These are phyloP conservation scores for Colletotrichum orchidophilum DNA, from an alignment of 2,329 filamentous ascomycete species.

Conservation along the genomic window DNA sequence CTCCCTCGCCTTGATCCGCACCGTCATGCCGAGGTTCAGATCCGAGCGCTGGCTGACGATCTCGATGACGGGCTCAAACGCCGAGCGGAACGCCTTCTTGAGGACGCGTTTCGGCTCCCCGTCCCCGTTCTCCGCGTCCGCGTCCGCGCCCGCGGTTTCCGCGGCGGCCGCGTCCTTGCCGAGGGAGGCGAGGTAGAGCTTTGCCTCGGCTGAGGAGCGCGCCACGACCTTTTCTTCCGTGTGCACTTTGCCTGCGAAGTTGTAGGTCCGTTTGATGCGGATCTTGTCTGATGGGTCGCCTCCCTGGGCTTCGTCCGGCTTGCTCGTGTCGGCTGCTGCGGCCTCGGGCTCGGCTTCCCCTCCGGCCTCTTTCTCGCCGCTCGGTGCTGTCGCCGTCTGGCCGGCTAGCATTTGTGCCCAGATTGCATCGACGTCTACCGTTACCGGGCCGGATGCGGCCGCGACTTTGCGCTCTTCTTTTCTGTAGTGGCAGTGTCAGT, in stretches of 20 bases:
- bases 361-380: slow-evolving; percentile 24
- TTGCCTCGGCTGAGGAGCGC: slow-evolving; percentile 72
- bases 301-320: slow-evolving; percentile 32
- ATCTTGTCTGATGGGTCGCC: slow-evolving; percentile 55
- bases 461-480: slow-evolving; percentile 66
- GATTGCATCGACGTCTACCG: slow-evolving; percentile 75
- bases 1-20: slow-evolving; percentile 58
- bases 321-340: background rate
- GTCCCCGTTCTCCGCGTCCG: background rate
- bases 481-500: slow-evolving; percentile 42
- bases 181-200: slow-evolving; percentile 67
- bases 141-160: slow-evolving; percentile 36
- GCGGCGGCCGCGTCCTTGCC: slow-evolving; percentile 42
- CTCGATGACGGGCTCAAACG: slow-evolving; percentile 67
- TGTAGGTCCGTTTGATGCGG: slow-evolving; percentile 76
- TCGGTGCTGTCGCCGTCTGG: slow-evolving; percentile 32
- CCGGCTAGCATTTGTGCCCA: slow-evolving; percentile 73
- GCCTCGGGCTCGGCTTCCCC: slow-evolving; percentile 15
- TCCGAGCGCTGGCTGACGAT: slow-evolving; percentile 57
- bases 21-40: slow-evolving; percentile 65
- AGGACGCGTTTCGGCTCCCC: slow-evolving; percentile 52
- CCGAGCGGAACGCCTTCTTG: slow-evolving; percentile 67
- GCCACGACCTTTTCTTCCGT: slow-evolving; percentile 77
- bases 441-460: slow-evolving; percentile 66
- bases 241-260: slow-evolving; percentile 77